Conservation (phyloP, 495 filamentous ascomycete species). For the Penicillium canariense region DNA sequence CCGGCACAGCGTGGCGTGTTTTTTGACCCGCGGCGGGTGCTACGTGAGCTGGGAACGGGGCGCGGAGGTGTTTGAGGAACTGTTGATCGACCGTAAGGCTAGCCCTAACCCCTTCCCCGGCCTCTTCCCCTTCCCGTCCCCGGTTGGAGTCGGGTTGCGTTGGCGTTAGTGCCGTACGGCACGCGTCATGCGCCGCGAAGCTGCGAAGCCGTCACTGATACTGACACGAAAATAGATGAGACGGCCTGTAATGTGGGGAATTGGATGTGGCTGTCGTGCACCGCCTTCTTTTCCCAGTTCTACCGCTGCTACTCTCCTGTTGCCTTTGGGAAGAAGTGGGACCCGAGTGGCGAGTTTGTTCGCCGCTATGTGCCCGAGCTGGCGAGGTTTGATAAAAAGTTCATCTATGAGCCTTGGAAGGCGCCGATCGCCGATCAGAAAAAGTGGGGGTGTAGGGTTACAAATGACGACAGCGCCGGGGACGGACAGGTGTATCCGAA, state of each 20-base stretch:
- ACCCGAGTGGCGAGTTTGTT: slow-evolving; percentile 59
- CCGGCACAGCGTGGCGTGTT: slow-evolving; percentile 69
- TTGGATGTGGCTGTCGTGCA: slow-evolving; percentile 75
- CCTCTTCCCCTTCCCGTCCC: neutral
- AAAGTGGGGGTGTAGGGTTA: slow-evolving; percentile 55
- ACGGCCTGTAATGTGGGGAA: slow-evolving; percentile 66
- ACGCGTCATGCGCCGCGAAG: neutral
- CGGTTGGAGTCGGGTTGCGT: too few relatives aligned
- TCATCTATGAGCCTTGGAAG: slow-evolving; percentile 73
- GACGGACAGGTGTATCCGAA: slow-evolving; percentile 55
- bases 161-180: too few relatives aligned
- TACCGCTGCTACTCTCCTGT: slow-evolving; percentile 65
- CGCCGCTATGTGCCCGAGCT: slow-evolving; percentile 62
- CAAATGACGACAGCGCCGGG: slow-evolving; percentile 46
- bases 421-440: slow-evolving; percentile 60
- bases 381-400: slow-evolving; percentile 56
- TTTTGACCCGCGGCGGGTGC: slow-evolving; percentile 69
- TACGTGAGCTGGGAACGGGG: slow-evolving; percentile 73
- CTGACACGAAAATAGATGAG: slow-evolving; percentile 45
- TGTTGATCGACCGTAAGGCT: slow-evolving; percentile 57
- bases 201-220: neutral
- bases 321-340: slow-evolving; percentile 66
- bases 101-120: neutral
- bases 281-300: slow-evolving; percentile 65
- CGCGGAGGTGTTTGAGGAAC: slow-evolving; percentile 71